A percentile compares a stretch with the other conserved stretches of the same genome.
phyloP scores from a whole-genome alignment of 768 basidiomycete genomes.

The Agaricus sinodeliciosus region DNA sequence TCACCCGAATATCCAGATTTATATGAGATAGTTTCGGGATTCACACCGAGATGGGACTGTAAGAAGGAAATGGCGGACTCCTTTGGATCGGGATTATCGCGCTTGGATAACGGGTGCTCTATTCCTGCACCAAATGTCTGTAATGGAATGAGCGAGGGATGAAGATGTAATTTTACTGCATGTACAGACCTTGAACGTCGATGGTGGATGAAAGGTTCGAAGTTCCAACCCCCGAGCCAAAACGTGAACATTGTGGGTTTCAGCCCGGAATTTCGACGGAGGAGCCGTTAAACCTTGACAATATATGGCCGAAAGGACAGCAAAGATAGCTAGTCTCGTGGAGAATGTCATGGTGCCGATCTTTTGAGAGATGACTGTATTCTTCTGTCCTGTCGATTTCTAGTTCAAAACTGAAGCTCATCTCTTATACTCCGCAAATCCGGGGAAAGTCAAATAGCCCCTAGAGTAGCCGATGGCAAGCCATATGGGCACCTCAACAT shows the following conservation, averaged over 20 bases:
- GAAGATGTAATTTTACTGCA: neutral
- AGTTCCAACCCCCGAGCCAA: slow-evolving; percentile 24
- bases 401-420: neutral
- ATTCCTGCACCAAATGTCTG: slow-evolving; percentile 25
- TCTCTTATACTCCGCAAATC: slow-evolving; percentile 3
- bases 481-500: slow-evolving; percentile 3
- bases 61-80: slow-evolving; percentile 21
- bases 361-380: neutral
- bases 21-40: slow-evolving; percentile 16
- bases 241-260: slow-evolving; percentile 23
- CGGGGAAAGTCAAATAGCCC: neutral
- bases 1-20: slow-evolving; percentile 22
- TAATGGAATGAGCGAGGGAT: neutral
- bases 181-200: slow-evolving; percentile 25
- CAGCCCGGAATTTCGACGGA: neutral
- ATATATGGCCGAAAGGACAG: neutral
- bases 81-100: slow-evolving; percentile 16
- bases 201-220: slow-evolving; percentile 29
- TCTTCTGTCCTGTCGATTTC: neutral
- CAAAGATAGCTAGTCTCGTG: neutral
- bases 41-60: slow-evolving; percentile 18
- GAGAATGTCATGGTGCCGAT: neutral
- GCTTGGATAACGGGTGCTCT: slow-evolving; percentile 23
- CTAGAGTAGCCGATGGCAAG: neutral
- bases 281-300: slow-evolving; percentile 1